phyloP scores from a whole-genome alignment of 352 stramenopile species.

The Phytophthora colocasiae region DNA sequence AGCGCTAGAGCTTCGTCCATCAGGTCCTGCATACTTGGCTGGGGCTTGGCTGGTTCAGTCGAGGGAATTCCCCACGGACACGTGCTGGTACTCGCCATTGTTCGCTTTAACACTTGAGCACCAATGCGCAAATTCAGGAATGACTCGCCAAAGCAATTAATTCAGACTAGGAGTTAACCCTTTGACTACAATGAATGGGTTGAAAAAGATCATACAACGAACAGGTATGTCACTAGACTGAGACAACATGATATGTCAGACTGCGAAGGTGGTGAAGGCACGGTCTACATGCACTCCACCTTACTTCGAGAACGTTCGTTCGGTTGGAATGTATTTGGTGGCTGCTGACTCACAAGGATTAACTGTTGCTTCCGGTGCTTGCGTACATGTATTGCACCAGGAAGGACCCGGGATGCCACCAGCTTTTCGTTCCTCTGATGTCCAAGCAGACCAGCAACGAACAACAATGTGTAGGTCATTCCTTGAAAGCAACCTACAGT shows the following conservation, averaged over 20 bases:
- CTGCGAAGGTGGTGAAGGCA: too few species aligned
- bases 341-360: too few species aligned
- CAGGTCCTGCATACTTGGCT: slow-evolving; percentile 63
- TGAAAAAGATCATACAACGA: too few species aligned
- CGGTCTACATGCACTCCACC: too few species aligned
- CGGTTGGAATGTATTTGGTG: too few species aligned
- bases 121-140: slow-evolving; percentile 31
- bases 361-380: too few species aligned
- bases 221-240: too few species aligned
- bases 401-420: slow-evolving; percentile 8
- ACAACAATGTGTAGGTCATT: background rate
- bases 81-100: slow-evolving; percentile 31
- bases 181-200: too few species aligned
- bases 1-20: slow-evolving; percentile 77
- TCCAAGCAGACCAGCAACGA: slow-evolving; percentile 9
- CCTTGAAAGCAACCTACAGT: background rate
- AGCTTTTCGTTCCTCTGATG: background rate
- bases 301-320: too few species aligned
- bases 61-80: slow-evolving; percentile 34
- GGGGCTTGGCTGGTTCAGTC: slow-evolving; percentile 20
- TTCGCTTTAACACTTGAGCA: background rate
- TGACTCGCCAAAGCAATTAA: background rate
- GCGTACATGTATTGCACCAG: too few species aligned
- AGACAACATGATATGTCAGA: too few species aligned
- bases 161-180: too few species aligned